A percentile compares a stretch with the other conserved stretches of the same genome.
These are phyloP conservation scores for Yamadazyma diddensiae DNA, from an alignment of 1,139 yeast species.

Conservation along the genomic window DNA sequence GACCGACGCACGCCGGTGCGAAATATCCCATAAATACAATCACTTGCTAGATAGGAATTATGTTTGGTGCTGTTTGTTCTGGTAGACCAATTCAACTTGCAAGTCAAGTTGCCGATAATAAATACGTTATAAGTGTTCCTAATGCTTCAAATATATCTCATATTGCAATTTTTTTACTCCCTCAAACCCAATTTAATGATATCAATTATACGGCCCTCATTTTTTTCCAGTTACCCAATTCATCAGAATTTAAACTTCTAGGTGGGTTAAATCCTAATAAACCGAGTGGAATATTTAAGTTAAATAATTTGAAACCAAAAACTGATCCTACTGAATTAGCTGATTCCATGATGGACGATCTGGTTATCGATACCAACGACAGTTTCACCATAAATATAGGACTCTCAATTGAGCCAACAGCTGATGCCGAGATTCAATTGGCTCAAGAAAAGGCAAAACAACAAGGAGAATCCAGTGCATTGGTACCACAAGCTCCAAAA, in stretches of 20 bases:
- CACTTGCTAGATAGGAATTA: conserved; percentile 13
- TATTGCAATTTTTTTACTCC: conserved; percentile 72
- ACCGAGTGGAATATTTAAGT: conserved; percentile 88
- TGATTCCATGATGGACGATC: conserved; percentile 30
- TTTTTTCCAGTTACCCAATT: conserved; percentile 77
- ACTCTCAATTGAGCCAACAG: conserved; percentile 78
- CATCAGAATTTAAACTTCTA: conserved; percentile 66
- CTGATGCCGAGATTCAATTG: conserved; percentile 46
- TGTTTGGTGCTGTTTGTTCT: conserved; percentile 59
- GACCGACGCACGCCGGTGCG: neutral
- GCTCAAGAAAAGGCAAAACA: conserved; percentile 28
- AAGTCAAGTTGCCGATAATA: conserved; percentile 60
- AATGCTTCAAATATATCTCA: conserved; percentile 68
- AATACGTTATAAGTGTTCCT: conserved; percentile 58
- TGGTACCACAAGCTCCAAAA: conserved; percentile 16
- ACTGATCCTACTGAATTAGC: too few relatives aligned
- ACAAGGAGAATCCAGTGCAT: conserved; percentile 17
- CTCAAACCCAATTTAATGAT: conserved; percentile 62
- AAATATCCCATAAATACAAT: too few relatives aligned
- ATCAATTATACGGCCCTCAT: conserved; percentile 75
- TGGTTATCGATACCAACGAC: conserved; percentile 29
- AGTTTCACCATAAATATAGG: conserved; percentile 61
- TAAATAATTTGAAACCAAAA: conserved; percentile 43
- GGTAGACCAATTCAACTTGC: conserved; percentile 56
- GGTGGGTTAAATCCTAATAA: conserved; percentile 74